Conservation (phyloP, 2,329 filamentous ascomycete species). For the Daldinia eschscholtzii region DNA sequence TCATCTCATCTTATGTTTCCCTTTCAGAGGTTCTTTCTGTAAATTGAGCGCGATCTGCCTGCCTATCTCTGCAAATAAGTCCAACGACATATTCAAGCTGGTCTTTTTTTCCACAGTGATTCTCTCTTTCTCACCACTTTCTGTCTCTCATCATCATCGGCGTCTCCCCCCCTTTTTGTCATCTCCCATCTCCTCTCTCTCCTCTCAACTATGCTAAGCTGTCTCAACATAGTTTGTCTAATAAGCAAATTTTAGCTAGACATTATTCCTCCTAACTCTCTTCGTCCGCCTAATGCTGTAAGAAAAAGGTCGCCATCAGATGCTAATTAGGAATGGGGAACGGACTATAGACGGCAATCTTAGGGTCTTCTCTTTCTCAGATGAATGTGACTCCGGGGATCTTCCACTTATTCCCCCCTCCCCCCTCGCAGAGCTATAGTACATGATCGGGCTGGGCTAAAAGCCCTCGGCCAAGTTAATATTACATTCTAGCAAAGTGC, state of each 20-base stretch:
- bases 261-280: constrained; percentile 30
- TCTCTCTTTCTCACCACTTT: neutral
- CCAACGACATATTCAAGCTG: constrained; percentile 41
- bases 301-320: constrained; percentile 9
- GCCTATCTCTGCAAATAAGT: constrained; percentile 40
- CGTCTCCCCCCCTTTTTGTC: neutral
- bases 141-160: neutral
- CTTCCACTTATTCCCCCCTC: constrained; percentile 14
- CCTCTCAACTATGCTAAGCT: neutral
- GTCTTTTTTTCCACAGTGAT: constrained; percentile 12
- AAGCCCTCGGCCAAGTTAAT: constrained; percentile 25
- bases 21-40: constrained; percentile 22
- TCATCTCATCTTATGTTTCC: neutral
- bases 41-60: constrained; percentile 41
- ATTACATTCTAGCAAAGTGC: constrained; percentile 39
- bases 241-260: constrained; percentile 34
- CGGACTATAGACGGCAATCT: constrained; percentile 16
- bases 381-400: constrained; percentile 16
- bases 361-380: constrained; percentile 16
- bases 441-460: constrained; percentile 29
- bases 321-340: constrained; percentile 16
- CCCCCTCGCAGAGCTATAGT: constrained; percentile 39
- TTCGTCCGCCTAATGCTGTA: constrained; percentile 22
- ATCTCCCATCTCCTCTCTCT: constrained; percentile 1
- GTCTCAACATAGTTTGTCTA: neutral